Conservation (phyloP, 2,329 filamentous ascomycete species). For the Leptoxyphium fumago region DNA sequence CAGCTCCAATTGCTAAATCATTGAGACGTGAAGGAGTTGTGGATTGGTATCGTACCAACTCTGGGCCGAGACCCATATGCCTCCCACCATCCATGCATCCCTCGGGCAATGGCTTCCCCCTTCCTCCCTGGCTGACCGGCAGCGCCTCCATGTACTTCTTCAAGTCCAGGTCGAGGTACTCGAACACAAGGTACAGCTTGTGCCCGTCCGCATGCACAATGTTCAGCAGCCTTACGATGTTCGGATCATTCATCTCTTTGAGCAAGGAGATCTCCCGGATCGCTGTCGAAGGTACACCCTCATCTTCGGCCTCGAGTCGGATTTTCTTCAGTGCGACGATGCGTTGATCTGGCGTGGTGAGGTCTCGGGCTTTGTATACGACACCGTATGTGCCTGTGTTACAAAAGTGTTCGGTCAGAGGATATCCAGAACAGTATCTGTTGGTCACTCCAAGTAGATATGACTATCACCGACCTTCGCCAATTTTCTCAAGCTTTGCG, state of each 20-base stretch:
- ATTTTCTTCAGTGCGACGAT: constrained; percentile 95
- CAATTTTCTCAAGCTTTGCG: constrained; percentile 91
- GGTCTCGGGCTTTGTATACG: constrained; percentile 85
- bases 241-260: constrained; percentile 87
- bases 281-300: constrained; percentile 81
- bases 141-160: constrained; percentile 96
- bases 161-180: constrained; percentile 79
- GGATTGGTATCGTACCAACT: constrained; percentile 35
- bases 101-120: constrained; percentile 72
- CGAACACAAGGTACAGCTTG: constrained; percentile 86
- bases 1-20: background rate
- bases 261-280: constrained; percentile 89
- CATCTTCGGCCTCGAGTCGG: constrained; percentile 84
- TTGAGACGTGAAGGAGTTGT: background rate
- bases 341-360: constrained; percentile 58
- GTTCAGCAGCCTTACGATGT: constrained; percentile 77
- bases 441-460: background rate
- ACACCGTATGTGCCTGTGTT: constrained; percentile 75
- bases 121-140: constrained; percentile 68
- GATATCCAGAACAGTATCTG: background rate
- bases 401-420: background rate
- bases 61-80: constrained; percentile 57
- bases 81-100: constrained; percentile 45
- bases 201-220: constrained; percentile 91
- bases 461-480: constrained; percentile 54